phyloP scores from a whole-genome alignment of 2,329 filamentous ascomycete species.

The Lasiodiplodia sp. region DNA sequence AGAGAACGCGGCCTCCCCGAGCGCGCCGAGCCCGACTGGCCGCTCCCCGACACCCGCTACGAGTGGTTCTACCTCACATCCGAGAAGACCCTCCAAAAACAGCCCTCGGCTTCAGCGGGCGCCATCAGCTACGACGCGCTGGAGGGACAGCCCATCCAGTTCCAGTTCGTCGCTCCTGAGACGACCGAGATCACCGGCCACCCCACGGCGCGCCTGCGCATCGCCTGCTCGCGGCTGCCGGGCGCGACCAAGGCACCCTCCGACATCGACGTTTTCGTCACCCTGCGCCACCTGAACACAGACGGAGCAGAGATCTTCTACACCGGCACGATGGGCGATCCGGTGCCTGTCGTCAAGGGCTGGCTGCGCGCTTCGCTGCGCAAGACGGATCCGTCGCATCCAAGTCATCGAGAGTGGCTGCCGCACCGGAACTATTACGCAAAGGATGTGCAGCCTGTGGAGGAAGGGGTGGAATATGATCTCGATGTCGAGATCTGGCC shows the following conservation, averaged over 20 bases:
- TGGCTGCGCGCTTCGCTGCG: constrained; percentile 68
- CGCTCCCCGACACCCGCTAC: constrained; percentile 70
- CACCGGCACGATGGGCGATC: constrained; percentile 70
- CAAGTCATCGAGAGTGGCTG: constrained; percentile 61
- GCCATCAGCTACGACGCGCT: constrained; percentile 63
- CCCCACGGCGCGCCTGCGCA: constrained; percentile 68
- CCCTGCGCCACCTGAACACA: constrained; percentile 64
- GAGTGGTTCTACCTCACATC: constrained; percentile 66
- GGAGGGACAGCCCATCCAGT: constrained; percentile 64
- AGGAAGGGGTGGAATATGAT: constrained; percentile 62
- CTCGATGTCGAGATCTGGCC: constrained; percentile 72
- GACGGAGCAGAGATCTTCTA: constrained; percentile 66
- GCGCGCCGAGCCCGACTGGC: constrained; percentile 69
- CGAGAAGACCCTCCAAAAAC: constrained; percentile 43
- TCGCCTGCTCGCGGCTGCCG: constrained; percentile 58
- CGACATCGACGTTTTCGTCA: constrained; percentile 70
- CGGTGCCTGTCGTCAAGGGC: constrained; percentile 68
- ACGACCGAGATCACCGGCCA: constrained; percentile 76
- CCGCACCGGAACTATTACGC: constrained; percentile 67
- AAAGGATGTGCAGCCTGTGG: constrained; percentile 63
- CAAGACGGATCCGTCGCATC: constrained; percentile 59
- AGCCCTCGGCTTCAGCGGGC: constrained; percentile 66
- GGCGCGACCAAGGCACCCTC: constrained; percentile 48
- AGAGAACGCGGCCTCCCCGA: constrained; percentile 64
- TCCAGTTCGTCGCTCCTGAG: constrained; percentile 56